phyloP scores from a whole-genome alignment of 2,329 filamentous ascomycete species.

The Thelonectria rubi region DNA sequence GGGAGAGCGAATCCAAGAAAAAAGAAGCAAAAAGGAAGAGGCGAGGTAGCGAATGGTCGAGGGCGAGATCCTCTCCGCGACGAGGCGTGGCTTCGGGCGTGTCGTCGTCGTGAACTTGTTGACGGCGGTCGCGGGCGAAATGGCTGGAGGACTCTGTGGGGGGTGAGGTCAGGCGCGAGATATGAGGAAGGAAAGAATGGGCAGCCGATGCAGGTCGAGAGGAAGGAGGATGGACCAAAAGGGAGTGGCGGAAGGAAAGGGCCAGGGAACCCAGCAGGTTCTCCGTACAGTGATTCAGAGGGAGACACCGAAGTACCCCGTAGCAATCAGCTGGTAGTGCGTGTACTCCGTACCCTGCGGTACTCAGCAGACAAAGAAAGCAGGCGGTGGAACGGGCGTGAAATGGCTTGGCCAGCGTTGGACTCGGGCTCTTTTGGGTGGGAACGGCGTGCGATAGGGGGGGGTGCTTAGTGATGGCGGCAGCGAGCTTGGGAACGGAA shows the following conservation, averaged over 20 bases:
- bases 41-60: slow-evolving; percentile 40
- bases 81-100: slow-evolving; percentile 35
- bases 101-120: slow-evolving; percentile 39
- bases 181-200: slow-evolving; percentile 32
- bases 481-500: slow-evolving; percentile 25
- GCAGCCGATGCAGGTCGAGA: slow-evolving; percentile 26
- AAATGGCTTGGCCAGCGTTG: slow-evolving; percentile 37
- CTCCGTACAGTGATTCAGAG: slow-evolving; percentile 24
- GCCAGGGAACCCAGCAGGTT: slow-evolving; percentile 28
- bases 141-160: slow-evolving; percentile 32
- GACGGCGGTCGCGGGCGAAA: slow-evolving; percentile 36
- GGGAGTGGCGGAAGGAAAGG: slow-evolving; percentile 27
- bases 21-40: slow-evolving; percentile 28
- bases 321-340: slow-evolving; percentile 28
- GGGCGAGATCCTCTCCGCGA: slow-evolving; percentile 41
- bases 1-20: slow-evolving; percentile 32
- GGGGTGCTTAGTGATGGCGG: slow-evolving; percentile 3
- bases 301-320: slow-evolving; percentile 26
- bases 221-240: slow-evolving; percentile 22
- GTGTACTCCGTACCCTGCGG: slow-evolving; percentile 19
- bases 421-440: too few relatives aligned
- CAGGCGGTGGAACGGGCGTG: slow-evolving; percentile 23
- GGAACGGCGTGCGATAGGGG: slow-evolving; percentile 27
- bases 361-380: slow-evolving; percentile 23
- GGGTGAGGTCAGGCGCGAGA: slow-evolving; percentile 29